Evolutionary conservation across 2,329 filamentous ascomycete species (phyloP).

Genomic region (Chaetomiaceae sp.): DNA sequence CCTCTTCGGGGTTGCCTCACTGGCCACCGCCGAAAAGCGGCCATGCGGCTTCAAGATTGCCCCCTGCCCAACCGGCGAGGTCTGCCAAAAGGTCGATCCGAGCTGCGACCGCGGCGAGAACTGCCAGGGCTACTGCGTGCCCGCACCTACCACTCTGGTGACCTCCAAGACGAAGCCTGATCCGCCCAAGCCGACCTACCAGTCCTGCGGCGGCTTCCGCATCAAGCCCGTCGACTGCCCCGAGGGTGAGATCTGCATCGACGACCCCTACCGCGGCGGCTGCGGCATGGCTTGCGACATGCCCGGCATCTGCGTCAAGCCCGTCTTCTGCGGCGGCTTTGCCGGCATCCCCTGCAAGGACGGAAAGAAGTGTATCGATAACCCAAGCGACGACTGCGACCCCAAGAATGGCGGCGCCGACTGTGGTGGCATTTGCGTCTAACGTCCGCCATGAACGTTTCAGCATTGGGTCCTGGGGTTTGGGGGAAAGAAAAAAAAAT

Average conservation of each 20-base stretch:
- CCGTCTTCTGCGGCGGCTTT: conserved; percentile 38
- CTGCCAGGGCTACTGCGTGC: conserved; percentile 23
- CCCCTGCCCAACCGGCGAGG: conserved; percentile 17
- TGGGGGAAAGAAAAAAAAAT: too few species aligned
- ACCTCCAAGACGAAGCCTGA: conserved; percentile 8
- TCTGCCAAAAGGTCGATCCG: conserved; percentile 21
- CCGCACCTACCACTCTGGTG: conserved; percentile 2
- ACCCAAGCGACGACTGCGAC: conserved; percentile 40
- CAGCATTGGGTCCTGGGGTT: too few species aligned
- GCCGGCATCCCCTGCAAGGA: conserved; percentile 33
- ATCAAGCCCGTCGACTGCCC: conserved; percentile 20
- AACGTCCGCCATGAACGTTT: background rate
- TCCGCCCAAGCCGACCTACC: conserved; percentile 18
- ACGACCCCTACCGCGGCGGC: conserved; percentile 28
- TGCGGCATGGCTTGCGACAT: conserved; percentile 28
- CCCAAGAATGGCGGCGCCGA: conserved; percentile 37
- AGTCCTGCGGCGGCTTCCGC: conserved; percentile 28
- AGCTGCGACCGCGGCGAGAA: conserved; percentile 21
- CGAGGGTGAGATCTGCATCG: conserved; percentile 25
- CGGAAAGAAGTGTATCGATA: conserved; percentile 38
- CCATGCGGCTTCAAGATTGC: conserved; percentile 27
- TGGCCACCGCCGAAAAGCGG: conserved; percentile 5
- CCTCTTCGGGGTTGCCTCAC: conserved; percentile 7
- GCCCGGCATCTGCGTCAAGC: conserved; percentile 28
- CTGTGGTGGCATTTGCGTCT: conserved; percentile 40